A percentile compares a stretch with the other conserved stretches of the same genome.
Evolutionary conservation across 176 grass and related monocot species (phyloP).

Genomic region (Triticum monococcum): DNA sequence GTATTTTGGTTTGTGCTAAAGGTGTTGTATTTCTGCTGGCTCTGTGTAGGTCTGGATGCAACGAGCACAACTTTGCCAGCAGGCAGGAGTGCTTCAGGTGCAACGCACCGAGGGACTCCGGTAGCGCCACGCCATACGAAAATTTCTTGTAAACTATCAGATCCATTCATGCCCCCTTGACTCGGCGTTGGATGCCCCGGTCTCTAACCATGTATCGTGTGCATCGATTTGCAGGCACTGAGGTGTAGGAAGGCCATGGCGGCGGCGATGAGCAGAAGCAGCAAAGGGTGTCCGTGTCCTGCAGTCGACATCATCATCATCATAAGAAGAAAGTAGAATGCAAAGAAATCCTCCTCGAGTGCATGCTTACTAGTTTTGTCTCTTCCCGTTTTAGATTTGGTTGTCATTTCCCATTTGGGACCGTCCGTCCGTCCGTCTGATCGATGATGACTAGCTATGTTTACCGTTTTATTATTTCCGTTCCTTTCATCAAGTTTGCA

Average conservation of each 20-base stretch:
- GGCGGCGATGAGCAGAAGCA: constrained; percentile 24
- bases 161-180: neutral
- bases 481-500: constrained; percentile 34
- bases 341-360: constrained; percentile 38
- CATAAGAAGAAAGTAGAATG: constrained; percentile 40
- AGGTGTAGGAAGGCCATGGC: constrained; percentile 43
- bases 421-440: neutral
- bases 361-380: constrained; percentile 58
- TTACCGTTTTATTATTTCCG: constrained; percentile 49
- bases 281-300: constrained; percentile 7
- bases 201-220: neutral
- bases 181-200: neutral
- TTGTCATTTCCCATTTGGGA: constrained; percentile 36
- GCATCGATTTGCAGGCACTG: constrained; percentile 49
- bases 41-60: constrained; percentile 80
- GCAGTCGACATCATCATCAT: neutral
- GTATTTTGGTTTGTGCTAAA: neutral
- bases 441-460: constrained; percentile 34
- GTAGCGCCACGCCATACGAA: constrained; percentile 57
- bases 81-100: constrained; percentile 95
- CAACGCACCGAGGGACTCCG: constrained; percentile 86
- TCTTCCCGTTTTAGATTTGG: constrained; percentile 43
- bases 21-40: neutral
- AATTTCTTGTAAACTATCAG: constrained; percentile 46
- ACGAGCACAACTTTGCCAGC: constrained; percentile 98